Percentiles rank a stretch among this genome's conserved stretches.
Evolutionary conservation across 805 yeast genomes (phyloP).

Genomic region (Hanseniaspora taiwanica): DNA sequence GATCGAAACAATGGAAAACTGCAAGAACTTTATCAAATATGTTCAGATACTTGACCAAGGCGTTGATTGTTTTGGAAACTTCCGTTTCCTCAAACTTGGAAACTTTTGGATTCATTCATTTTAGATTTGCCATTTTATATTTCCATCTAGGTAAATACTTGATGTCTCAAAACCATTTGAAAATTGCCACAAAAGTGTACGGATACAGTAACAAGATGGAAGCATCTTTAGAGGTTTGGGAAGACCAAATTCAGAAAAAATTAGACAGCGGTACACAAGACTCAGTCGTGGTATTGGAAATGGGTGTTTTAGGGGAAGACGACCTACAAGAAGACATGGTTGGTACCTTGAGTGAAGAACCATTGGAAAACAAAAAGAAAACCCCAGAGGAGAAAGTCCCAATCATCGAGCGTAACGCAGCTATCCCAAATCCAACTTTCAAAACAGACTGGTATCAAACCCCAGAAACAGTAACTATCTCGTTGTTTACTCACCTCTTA

Average conservation of each 20-base stretch:
- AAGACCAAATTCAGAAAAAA: constrained; percentile 11
- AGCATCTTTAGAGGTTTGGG: constrained; percentile 37
- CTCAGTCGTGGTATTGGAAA: background rate
- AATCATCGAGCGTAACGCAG: background rate
- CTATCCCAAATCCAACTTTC: constrained; percentile 14
- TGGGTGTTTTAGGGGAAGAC: background rate
- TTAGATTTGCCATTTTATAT: constrained; percentile 34
- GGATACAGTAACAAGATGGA: constrained; percentile 28
- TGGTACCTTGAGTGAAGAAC: background rate
- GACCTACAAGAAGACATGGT: background rate
- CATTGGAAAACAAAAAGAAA: background rate
- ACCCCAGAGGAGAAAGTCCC: background rate
- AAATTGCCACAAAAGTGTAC: constrained; percentile 27
- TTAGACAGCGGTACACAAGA: constrained; percentile 9
- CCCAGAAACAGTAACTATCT: constrained; percentile 39
- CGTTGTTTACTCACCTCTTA: constrained; percentile 58
- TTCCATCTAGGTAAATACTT: constrained; percentile 31
- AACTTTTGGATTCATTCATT: constrained; percentile 35
- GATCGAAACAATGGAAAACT: constrained; percentile 28
- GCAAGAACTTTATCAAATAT: constrained; percentile 33
- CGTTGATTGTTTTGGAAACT: constrained; percentile 32
- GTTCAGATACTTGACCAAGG: constrained; percentile 19
- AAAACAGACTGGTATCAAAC: constrained; percentile 70
- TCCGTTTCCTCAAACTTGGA: constrained; percentile 35
- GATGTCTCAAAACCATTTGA: constrained; percentile 30